Percentiles rank a stretch among this genome's conserved stretches.
Evolutionary conservation across 176 grass and related monocot genomes (phyloP).

Genomic region (Lolium perenne): DNA sequence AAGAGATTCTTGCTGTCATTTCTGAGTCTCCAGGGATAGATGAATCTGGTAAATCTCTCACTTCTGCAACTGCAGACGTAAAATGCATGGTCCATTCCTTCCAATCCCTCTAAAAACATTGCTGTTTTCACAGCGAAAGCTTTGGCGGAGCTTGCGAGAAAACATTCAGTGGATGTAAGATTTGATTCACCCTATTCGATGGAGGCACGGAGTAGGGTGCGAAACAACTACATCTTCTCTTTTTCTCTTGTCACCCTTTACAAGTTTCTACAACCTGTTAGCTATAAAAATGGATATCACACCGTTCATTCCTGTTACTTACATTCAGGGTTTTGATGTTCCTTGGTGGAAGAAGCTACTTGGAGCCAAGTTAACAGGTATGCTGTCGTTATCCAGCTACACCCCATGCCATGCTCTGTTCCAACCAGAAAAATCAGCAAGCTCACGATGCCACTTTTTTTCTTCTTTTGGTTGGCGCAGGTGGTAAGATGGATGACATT

Average conservation of each 20-base stretch:
- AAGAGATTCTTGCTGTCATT: constrained; percentile 73
- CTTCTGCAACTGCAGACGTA: not conserved
- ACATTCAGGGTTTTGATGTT: constrained; percentile 84
- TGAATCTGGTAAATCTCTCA: constrained; percentile 70
- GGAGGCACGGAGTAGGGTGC: constrained; percentile 78
- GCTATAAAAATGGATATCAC: not conserved
- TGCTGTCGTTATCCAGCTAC: not conserved
- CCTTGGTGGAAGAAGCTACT: constrained; percentile 81
- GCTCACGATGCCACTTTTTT: not conserved
- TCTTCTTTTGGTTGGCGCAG: constrained; percentile 44
- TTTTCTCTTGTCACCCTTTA: not conserved
- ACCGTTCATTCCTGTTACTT: constrained; percentile 20
- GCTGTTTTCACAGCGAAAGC: constrained; percentile 61
- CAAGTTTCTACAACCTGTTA: not conserved
- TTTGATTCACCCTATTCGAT: constrained; percentile 97
- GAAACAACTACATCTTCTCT: constrained; percentile 1
- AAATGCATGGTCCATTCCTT: constrained; percentile 8
- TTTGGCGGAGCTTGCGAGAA: constrained; percentile 77
- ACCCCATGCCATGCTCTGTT: constrained; percentile 3
- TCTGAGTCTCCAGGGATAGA: constrained; percentile 61
- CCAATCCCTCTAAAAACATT: constrained; percentile 9
- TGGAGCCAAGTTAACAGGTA: constrained; percentile 87
- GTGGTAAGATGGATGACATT: constrained; percentile 97
- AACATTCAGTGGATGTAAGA: constrained; percentile 77
- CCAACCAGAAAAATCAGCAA: not conserved